A percentile compares a stretch with the other conserved stretches of the same genome.
Conservation (phyloP, 139 green algal species). For the Raphidocelis subcapitata region DNA sequence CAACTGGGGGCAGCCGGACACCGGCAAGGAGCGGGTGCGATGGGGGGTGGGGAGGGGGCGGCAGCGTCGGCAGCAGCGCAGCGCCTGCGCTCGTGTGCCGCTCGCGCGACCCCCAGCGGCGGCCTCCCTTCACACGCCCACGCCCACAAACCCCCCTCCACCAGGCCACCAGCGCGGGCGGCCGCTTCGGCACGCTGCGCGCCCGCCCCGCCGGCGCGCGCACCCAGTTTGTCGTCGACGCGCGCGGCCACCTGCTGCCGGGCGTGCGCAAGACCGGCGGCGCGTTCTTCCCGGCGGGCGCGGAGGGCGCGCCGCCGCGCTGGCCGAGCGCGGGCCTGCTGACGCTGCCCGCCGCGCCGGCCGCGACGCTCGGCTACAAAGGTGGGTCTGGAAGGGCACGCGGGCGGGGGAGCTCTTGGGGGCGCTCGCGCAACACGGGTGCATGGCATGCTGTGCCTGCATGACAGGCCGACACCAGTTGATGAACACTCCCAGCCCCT, state of each 20-base stretch:
- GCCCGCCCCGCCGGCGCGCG: background rate
- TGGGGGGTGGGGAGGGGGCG: background rate
- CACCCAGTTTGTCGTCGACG: constrained; percentile 40
- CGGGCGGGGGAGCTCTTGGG: no score
- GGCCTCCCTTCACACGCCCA: background rate
- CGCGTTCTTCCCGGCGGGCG: constrained; percentile 4
- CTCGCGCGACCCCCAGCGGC: background rate
- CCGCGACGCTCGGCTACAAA: constrained; percentile 61
- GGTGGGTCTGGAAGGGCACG: no score
- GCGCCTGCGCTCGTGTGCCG: background rate
- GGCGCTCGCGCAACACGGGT: no score
- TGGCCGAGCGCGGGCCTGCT: constrained; percentile 32
- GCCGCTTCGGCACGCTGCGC: constrained; percentile 33
- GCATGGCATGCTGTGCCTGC: no score
- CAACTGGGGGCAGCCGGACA: constrained; percentile 35
- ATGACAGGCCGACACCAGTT: no score
- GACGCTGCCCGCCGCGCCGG: background rate
- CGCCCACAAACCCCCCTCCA: background rate
- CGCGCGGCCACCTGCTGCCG: constrained; percentile 43
- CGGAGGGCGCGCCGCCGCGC: background rate
- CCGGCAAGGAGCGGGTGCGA: constrained; percentile 11
- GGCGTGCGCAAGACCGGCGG: constrained; percentile 17
- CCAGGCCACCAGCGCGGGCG: constrained; percentile 18
- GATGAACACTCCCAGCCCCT: no score
- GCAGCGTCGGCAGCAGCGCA: background rate